Evolutionary conservation across 208 protist genomes (phyloP), one percentile per base, ranked within the genome.

Genomic region (Leishmania martiniquensis): DNA sequence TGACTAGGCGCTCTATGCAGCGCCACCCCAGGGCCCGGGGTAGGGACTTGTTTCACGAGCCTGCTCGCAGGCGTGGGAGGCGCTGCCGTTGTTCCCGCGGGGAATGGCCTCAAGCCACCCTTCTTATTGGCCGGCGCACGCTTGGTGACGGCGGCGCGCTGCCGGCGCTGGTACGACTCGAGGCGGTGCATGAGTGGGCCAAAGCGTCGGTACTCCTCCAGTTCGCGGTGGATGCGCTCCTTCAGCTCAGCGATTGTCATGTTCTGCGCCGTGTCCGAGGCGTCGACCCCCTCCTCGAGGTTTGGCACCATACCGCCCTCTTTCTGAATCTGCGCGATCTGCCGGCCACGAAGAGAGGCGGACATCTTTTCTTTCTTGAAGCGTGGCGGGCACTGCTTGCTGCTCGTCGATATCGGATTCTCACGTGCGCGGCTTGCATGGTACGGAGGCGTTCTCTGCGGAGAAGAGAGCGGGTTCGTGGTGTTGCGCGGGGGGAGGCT

Each of bases 161-260:
- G 72, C 72, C 52, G 74, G 32, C 65, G 47, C 42, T 67, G 70
- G 54, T 73, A 59, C 63, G 49, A 83, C 67, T 57, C 37, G 39
- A 42, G 62, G 67, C 79, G 79, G 52, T 78, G 67, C 79, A 91
- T 89, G 52, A 89, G 75, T 2, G 87, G 85, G 17, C 86, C 80
- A 72, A 81, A 78, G 76, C 77, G 81, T 59, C 84, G 83, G 81
- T 95, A 95, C 77, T 91, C 87, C 68, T 93, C 85, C 75, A 95
- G 75, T 75, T 95, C 91, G 52, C 77, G 80, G 59, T 79, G 88
- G 70, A 95, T 93, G 83, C 91, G 91, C 42, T 17, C 69, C 75
- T 91, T 87, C 6, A 93, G 78, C 49, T 82, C 87, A 17, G 76
- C 83, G 47, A 95, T 74, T 13, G 87, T 73, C 5, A 85, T 71